phyloP scores from a whole-genome alignment of 106 monocot genomes.

The Iris macrosiphon region DNA sequence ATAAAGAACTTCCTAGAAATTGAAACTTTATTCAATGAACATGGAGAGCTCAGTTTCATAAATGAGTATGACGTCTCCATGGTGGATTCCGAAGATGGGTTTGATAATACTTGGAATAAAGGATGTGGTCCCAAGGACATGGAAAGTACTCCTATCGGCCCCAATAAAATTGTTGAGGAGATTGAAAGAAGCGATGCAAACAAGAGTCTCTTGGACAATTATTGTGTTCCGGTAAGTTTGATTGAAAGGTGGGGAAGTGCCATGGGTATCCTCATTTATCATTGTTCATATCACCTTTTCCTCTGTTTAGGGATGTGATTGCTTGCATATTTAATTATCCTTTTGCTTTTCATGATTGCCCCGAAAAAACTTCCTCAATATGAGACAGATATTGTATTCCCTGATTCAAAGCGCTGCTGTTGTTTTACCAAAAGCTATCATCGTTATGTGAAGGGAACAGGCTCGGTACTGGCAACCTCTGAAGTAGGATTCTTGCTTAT shows the following conservation, averaged over 20 bases:
- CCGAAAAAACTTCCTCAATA: conserved; percentile 7
- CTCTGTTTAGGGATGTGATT: too few species aligned
- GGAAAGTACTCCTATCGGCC: not conserved
- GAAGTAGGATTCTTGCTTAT: conserved; percentile 36
- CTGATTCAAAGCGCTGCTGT: conserved; percentile 79
- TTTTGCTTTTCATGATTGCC: too few species aligned
- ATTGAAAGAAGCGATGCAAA: conserved; percentile 11
- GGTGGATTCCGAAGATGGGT: not conserved
- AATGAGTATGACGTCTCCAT: not conserved
- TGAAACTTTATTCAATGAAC: not conserved
- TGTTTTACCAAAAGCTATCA: conserved; percentile 98
- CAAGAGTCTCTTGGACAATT: conserved; percentile 8
- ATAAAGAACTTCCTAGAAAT: conserved; percentile 58
- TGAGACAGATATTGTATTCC: conserved; percentile 74
- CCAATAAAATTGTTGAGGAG: conserved; percentile 7
- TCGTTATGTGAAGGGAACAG: conserved; percentile 97
- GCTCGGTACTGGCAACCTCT: conserved; percentile 76
- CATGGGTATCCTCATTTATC: conserved; percentile 72
- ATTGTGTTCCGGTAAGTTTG: conserved; percentile 53
- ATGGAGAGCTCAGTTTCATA: not conserved
- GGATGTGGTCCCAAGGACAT: not conserved
- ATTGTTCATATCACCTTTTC: too few species aligned
- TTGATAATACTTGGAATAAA: not conserved
- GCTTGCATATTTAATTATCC: too few species aligned
- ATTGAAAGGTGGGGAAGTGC: conserved; percentile 96